These are phyloP conservation scores for Bruguiera sexangula DNA, from an alignment of 345 rosid genomes.

Conservation along the genomic window DNA sequence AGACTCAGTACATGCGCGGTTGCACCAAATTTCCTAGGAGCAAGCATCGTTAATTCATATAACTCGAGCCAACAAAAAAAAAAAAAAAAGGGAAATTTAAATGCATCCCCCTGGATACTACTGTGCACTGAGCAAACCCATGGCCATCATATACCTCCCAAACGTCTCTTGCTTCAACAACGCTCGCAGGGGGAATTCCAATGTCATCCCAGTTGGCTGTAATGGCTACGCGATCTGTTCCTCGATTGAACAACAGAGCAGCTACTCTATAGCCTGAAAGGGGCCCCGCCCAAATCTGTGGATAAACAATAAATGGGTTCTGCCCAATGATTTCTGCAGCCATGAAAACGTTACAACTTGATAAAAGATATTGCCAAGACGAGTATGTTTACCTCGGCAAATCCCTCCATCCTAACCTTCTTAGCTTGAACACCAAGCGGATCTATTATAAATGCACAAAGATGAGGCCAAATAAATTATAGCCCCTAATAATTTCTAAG, in stretches of 20 bases:
- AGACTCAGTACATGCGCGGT: not conserved
- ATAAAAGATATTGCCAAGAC: not conserved
- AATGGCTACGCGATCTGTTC: constrained; percentile 10
- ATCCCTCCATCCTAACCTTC: constrained; percentile 48
- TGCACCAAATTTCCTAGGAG: not conserved
- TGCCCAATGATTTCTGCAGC: not conserved
- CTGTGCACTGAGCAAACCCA: not conserved
- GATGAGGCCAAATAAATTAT: not conserved
- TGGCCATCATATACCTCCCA: constrained; percentile 19
- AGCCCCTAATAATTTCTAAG: not conserved
- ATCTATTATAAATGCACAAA: constrained; percentile 22
- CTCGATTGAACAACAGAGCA: constrained; percentile 22
- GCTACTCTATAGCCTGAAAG: constrained; percentile 24
- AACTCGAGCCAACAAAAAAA: no score
- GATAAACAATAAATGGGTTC: not conserved
- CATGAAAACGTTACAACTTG: not conserved
- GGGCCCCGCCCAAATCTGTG: constrained; percentile 35
- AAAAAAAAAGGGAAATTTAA: no score
- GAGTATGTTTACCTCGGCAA: constrained; percentile 27
- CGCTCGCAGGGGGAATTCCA: constrained; percentile 17
- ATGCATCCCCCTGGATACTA: no score
- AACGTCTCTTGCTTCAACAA: constrained; percentile 26
- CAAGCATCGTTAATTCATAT: no score
- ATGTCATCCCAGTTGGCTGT: constrained; percentile 29
- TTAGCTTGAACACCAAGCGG: constrained; percentile 46